Base-by-base conservation (phyloP, 352 stramenopile species). In the Pythium insidiosum region DNA sequence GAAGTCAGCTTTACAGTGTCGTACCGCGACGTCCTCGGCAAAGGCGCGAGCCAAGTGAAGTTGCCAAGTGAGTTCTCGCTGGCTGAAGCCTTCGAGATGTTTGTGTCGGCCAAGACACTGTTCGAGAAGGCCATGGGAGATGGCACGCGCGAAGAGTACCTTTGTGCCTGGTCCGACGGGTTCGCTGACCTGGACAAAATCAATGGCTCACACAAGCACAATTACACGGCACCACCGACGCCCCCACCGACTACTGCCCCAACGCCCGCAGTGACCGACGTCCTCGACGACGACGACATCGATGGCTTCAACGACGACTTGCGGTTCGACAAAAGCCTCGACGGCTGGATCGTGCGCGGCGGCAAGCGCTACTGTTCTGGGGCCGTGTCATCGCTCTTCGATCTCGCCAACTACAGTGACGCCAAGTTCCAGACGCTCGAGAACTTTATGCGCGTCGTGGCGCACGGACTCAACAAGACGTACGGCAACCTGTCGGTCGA, bases 291-390 rank as follows among this genome's bases (percentile, higher is more conserved):
- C 11, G 29, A 37, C 28, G 28, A 20, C 18, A 21, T 42, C 6
- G 42, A 45, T 3, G 40, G 26, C 5, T 31, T 22, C 12, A n/a
- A 22, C 6, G 15, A 33, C 15, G 47, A 61, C 29, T 42, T 58
- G 25, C 43, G 43, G n/a, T 25, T 38, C 3, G 50, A 50, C 11
- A 66, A 44, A 4, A 50, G 58, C 12, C 39, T 50, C 0, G 48
- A 54, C 2, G n/a, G n/a, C n/a, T n/a, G n/a, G n/a, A n/a, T n/a
- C n/a, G n/a, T n/a, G n/a, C n/a, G n/a, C n/a, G 50, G 66, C 36
- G 64, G 64, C 6, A 60, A 47, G 16, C 59, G 64, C 18, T 50
- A 71, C 16, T 79, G 67, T 5, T 43, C 73, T 20, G 67, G 67
- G 1, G 51, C 62, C 9, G 50, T 57, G 11, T 65, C 47, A 1